A percentile compares a stretch with the other conserved stretches of the same genome.
phyloP scores from a whole-genome alignment of 345 rosid species.

The Gossypium longicalyx region DNA sequence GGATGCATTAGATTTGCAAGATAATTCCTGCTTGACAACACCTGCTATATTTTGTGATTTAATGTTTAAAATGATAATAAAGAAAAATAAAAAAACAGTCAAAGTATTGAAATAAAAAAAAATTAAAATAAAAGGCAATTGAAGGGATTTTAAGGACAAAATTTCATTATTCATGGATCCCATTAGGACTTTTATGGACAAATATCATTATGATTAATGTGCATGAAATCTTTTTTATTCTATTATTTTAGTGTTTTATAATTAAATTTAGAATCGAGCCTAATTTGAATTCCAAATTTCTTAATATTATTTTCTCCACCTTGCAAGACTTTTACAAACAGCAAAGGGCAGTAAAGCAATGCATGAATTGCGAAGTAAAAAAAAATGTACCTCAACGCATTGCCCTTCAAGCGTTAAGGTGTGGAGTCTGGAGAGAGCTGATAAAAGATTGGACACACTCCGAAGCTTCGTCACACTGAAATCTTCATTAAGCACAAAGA shows the following conservation, averaged over 20 bases:
- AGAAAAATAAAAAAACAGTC: too few relatives aligned
- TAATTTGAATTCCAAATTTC: too few relatives aligned
- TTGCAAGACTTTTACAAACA: too few relatives aligned
- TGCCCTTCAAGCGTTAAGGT: constrained; percentile 51
- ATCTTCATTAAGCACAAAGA: constrained; percentile 33
- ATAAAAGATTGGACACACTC: constrained; percentile 44
- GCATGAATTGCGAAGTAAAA: neutral
- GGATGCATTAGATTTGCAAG: constrained; percentile 30
- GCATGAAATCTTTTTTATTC: neutral
- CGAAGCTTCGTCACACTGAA: constrained; percentile 29
- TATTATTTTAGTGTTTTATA: too few relatives aligned
- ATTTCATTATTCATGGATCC: too few relatives aligned
- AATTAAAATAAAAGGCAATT: too few relatives aligned
- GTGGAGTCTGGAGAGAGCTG: constrained; percentile 40
- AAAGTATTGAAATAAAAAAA: too few relatives aligned
- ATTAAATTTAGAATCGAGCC: too few relatives aligned
- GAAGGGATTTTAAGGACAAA: too few relatives aligned
- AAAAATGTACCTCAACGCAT: constrained; percentile 53
- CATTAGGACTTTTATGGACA: neutral
- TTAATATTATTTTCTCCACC: too few relatives aligned
- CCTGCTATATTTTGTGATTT: constrained; percentile 32
- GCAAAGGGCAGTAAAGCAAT: neutral
- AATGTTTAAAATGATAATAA: too few relatives aligned
- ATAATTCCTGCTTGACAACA: constrained; percentile 45
- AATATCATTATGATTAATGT: neutral